Evolutionary conservation across 176 grass and related monocot genomes (phyloP).

Genomic region (Oryza longistaminata): DNA sequence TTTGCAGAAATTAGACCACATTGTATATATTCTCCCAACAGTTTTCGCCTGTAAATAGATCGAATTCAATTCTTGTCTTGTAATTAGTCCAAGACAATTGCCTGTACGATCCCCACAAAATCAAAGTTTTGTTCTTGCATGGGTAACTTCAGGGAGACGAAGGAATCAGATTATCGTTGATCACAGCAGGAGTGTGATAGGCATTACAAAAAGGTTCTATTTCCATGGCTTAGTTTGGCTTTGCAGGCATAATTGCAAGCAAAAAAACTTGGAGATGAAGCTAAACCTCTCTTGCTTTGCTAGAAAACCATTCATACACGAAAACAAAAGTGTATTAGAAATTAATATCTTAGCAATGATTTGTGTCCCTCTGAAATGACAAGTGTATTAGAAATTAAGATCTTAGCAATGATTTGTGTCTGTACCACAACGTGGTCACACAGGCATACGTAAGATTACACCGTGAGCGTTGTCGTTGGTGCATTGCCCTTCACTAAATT

Average conservation of each 20-base stretch:
- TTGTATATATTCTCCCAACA: neutral
- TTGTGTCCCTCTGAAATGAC: neutral
- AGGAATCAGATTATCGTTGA: neutral
- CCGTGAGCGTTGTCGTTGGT: too few relatives aligned
- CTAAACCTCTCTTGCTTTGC: neutral
- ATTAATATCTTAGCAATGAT: too few relatives aligned
- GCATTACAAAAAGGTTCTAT: neutral
- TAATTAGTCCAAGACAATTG: neutral
- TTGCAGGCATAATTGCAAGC: neutral
- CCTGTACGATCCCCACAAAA: neutral
- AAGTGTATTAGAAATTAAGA: neutral
- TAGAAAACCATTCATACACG: conserved; percentile 8
- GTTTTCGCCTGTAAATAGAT: too few relatives aligned
- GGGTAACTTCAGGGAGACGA: neutral
- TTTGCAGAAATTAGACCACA: neutral
- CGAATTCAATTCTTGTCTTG: neutral
- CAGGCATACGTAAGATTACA: too few relatives aligned
- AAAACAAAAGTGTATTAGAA: neutral
- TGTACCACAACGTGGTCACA: neutral
- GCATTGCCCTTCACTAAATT: too few relatives aligned
- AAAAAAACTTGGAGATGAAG: neutral
- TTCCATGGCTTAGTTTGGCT: neutral
- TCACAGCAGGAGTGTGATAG: neutral
- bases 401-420: neutral
- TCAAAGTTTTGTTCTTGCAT: neutral